Base-by-base conservation (phyloP, 2,329 filamentous ascomycete genomes). In the Phialophora expanda region DNA sequence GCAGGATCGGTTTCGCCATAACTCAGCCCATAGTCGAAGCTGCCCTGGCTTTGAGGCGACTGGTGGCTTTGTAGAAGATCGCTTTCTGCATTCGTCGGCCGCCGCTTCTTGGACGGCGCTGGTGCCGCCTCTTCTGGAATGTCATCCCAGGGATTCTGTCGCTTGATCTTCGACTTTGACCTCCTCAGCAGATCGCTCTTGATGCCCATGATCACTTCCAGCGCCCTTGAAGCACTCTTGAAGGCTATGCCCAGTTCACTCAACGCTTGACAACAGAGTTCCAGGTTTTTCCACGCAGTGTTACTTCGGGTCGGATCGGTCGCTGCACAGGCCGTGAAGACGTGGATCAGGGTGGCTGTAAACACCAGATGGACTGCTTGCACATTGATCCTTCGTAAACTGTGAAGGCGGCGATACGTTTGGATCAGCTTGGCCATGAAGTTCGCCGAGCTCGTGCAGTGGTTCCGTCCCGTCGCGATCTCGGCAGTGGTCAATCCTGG, bases 301-400 rank as follows among this genome's bases (percentile, higher is more conserved):
- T 64, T 56, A 17, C 68, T 65, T 20, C 64, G 56, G 5, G 46
- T n/a, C n/a, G 64, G 56, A 32, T 68, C 68, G 12, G 48, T 54
- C 4, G 62, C 65, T 2, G 66, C 61, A 59, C 64, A 69, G 6
- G 68, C 66, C 20, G 60, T 68, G 60, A 70, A 70, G 8, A 71
- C 66, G 26, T 70, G 70, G 22, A 71, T 65, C 26, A 71, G 38
- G 28, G 67, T 67, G 8, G 65, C 68, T 5, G 70, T 70, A 32
- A 71, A 71, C 22, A 70, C 68, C 24, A 69, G 62, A 57, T 71
- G 70, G 20, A 71, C 70, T 4, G 64, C 63, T 44, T 71, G 70
- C 20, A 70, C 64, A 48, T 71, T 71, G 53, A 70, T 66, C 17
- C 64, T 63, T 44, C 68, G 51, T 20, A 70, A 61, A 9, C 57